Conservation (phyloP, 148 eudicot genomes). For the Chenopodium album region DNA sequence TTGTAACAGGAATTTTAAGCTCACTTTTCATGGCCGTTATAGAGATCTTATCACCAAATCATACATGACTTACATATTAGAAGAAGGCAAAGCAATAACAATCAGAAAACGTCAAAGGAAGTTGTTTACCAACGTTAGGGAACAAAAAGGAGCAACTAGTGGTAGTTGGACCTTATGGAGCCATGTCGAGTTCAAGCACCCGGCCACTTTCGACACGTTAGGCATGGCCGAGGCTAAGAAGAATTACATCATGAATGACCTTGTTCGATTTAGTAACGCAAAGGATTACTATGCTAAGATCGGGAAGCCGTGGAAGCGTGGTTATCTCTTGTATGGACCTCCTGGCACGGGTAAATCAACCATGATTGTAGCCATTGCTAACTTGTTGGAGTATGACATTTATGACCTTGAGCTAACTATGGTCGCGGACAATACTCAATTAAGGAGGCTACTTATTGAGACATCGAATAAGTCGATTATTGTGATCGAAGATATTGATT, state of each 20-base stretch:
- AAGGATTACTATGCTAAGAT: constrained; percentile 31
- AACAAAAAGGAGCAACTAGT: background rate
- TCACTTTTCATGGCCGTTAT: constrained; percentile 33
- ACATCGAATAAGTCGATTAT: constrained; percentile 39
- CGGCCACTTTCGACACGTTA: constrained; percentile 33
- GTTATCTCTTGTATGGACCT: constrained; percentile 41
- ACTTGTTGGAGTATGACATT: constrained; percentile 32
- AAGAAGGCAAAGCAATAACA: constrained; percentile 37
- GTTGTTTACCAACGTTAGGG: constrained; percentile 35
- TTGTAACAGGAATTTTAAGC: constrained; percentile 24
- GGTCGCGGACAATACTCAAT: constrained; percentile 36
- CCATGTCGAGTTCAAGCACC: constrained; percentile 41
- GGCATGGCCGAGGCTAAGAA: constrained; percentile 39
- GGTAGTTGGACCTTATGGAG: constrained; percentile 21
- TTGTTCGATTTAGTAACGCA: constrained; percentile 26
- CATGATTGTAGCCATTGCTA: constrained; percentile 43
- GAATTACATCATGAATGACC: constrained; percentile 34
- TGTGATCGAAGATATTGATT: constrained; percentile 45
- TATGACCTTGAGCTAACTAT: constrained; percentile 40
- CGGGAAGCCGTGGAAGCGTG: constrained; percentile 51
- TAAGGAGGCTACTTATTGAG: constrained; percentile 35
- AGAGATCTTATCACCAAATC: constrained; percentile 21
- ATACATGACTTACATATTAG: constrained; percentile 29
- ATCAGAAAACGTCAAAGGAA: constrained; percentile 31
- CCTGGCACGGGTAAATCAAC: constrained; percentile 48